Percentiles rank a stretch among this genome's conserved stretches.
Conservation (phyloP, 768 basidiomycete species). For the Suillus americanus region DNA sequence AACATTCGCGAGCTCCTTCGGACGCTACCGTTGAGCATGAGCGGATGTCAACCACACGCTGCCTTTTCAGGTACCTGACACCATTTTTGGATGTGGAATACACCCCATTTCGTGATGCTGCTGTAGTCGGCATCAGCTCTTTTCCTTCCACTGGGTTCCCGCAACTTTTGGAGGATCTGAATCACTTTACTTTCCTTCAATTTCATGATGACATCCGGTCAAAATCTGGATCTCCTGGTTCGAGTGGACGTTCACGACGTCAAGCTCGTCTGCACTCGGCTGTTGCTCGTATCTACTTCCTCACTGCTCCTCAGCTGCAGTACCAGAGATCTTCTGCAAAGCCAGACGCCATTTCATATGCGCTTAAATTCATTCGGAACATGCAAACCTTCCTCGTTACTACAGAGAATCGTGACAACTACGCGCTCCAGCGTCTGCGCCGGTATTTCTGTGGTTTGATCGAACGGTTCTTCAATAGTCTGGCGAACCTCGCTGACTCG, state of each 20-base stretch:
- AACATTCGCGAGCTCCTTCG: constrained; percentile 69
- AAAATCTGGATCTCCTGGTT: constrained; percentile 45
- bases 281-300: constrained; percentile 84
- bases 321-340: constrained; percentile 67
- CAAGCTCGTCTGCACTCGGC: constrained; percentile 83
- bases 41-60: constrained; percentile 77
- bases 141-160: constrained; percentile 78
- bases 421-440: constrained; percentile 75
- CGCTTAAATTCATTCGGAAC: constrained; percentile 84
- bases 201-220: constrained; percentile 69
- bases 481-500: constrained; percentile 66
- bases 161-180: constrained; percentile 81
- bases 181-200: constrained; percentile 75
- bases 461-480: constrained; percentile 79
- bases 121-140: constrained; percentile 85
- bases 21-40: constrained; percentile 80
- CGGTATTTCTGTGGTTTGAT: constrained; percentile 91
- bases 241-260: constrained; percentile 58
- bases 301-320: constrained; percentile 77
- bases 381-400: constrained; percentile 78
- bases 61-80: constrained; percentile 80
- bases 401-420: constrained; percentile 71
- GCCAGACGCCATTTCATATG: constrained; percentile 71
- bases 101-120: constrained; percentile 78
- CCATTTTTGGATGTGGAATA: constrained; percentile 89